Evolutionary conservation across 345 rosid genomes (phyloP), one percentile per base, ranked within the genome.

Genomic region (Linum tenue): DNA sequence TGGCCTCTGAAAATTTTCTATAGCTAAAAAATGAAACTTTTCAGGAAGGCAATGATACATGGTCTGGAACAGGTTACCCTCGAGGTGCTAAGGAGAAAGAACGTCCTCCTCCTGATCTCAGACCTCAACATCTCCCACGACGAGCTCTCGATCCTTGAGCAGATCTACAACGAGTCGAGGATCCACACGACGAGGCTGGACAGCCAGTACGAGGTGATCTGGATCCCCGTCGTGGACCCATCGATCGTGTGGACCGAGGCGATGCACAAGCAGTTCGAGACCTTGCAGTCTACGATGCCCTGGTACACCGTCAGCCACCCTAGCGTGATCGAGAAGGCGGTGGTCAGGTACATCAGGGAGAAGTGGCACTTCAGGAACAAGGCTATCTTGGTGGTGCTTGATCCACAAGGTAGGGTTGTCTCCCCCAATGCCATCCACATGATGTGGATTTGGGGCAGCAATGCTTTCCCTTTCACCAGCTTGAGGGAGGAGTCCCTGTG

Each of bases 41-140:
- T 7, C 14, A 5, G 6, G 14, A 9, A 9, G n/a, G n/a, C n/a
- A 9, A 3, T 51, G 56, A 51, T 51, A n/a, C 1, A 43, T 43
- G 50, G 2, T 56, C 2, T 1, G 7, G 7, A 56, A 56, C 59
- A 56, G 59, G 60, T 57, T 37, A 57, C 12, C 60, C 36, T 57
- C 3, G 60, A 57, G 37, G 37, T 57, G 37, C 60, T 57, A 37
- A 57, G 60, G 37, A 57, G 60, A 12, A 57, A 22, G 60, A 17
- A 57, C 3, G 60, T 57, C 11, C 35, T 57, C 7, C 60, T 57
- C 36, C 60, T 57, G 10, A 57, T 57, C 36, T 12, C 60, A 57
- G 60, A 57, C 60, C 60, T 57, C 11, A 37, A 57, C 60, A 57
- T 57, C 37, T 57, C 60, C 8, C 37, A 57, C 11, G 60, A 57